A percentile compares a stretch with the other conserved stretches of the same genome.
phyloP scores from a whole-genome alignment of 306 rosid species.

The Senna siamea region DNA sequence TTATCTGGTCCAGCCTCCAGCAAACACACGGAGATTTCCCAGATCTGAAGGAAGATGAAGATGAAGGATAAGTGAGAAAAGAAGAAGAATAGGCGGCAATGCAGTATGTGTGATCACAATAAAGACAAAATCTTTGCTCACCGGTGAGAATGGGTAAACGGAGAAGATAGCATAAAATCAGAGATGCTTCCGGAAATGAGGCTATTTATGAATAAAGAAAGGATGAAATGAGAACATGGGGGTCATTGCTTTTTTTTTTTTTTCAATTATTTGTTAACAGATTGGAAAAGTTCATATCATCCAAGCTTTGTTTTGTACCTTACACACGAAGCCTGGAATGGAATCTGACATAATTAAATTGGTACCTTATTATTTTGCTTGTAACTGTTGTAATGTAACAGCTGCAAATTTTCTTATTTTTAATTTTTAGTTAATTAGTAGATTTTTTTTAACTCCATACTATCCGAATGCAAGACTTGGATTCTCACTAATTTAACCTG shows the following conservation, averaged over 20 bases:
- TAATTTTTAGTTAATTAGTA: not conserved
- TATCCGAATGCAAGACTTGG: no score
- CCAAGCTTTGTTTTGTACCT: conserved; percentile 43
- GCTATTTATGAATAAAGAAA: conserved; percentile 40
- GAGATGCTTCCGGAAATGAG: conserved; percentile 50
- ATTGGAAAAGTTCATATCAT: conserved; percentile 56
- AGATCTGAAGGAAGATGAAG: conserved; percentile 54
- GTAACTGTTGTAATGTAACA: conserved; percentile 39
- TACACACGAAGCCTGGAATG: conserved; percentile 40
- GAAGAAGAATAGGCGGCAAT: conserved; percentile 27
- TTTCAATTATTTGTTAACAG: conserved; percentile 37
- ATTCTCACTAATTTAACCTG: no score
- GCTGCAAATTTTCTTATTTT: not conserved
- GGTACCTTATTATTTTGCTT: conserved; percentile 27
- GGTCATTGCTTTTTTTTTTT: conserved; percentile 38
- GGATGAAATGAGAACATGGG: conserved; percentile 57
- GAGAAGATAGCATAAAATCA: conserved; percentile 29
- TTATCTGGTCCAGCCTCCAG: conserved; percentile 33
- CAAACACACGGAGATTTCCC: conserved; percentile 33
- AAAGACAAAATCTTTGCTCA: conserved; percentile 31
- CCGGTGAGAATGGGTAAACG: conserved; percentile 34
- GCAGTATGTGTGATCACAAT: conserved; percentile 28
- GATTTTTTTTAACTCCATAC: no score
- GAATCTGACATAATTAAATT: conserved; percentile 55
- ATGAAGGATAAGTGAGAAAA: conserved; percentile 12